Evolutionary conservation across 139 green algal genomes (phyloP).

Genomic region (Deuterostichococcus epilithicus): DNA sequence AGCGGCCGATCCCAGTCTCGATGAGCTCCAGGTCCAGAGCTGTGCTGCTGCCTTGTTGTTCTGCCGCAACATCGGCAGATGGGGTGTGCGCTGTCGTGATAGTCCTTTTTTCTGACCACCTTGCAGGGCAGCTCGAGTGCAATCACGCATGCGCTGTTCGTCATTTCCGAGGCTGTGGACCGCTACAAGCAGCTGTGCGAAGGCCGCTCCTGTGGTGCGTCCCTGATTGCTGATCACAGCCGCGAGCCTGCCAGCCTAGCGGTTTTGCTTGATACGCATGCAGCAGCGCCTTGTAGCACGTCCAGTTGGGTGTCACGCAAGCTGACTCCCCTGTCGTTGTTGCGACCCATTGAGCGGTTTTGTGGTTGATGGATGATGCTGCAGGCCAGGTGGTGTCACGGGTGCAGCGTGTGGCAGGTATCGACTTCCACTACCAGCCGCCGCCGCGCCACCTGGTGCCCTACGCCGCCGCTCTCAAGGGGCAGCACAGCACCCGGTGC

Average conservation of each 20-base stretch:
- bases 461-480: constrained; percentile 67
- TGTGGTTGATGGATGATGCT: neutral
- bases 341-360: neutral
- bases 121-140: constrained; percentile 41
- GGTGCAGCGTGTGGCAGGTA: constrained; percentile 68
- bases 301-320: neutral
- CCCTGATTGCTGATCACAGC: neutral
- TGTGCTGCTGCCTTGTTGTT: too few relatives aligned
- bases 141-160: constrained; percentile 49
- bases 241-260: neutral
- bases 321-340: neutral
- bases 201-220: constrained; percentile 52
- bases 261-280: neutral
- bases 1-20: too few relatives aligned
- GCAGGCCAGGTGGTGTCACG: constrained; percentile 71
- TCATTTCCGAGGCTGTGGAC: constrained; percentile 73
- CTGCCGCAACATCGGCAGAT: too few relatives aligned
- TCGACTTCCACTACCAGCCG: constrained; percentile 87
- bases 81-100: too few relatives aligned
- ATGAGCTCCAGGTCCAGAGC: too few relatives aligned
- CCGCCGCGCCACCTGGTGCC: constrained; percentile 73
- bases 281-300: neutral
- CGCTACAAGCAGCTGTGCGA: constrained; percentile 91
- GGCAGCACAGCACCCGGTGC: constrained; percentile 1
- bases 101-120: neutral